Conservation (phyloP, 345 rosid genomes). For the Brassica rapa region DNA sequence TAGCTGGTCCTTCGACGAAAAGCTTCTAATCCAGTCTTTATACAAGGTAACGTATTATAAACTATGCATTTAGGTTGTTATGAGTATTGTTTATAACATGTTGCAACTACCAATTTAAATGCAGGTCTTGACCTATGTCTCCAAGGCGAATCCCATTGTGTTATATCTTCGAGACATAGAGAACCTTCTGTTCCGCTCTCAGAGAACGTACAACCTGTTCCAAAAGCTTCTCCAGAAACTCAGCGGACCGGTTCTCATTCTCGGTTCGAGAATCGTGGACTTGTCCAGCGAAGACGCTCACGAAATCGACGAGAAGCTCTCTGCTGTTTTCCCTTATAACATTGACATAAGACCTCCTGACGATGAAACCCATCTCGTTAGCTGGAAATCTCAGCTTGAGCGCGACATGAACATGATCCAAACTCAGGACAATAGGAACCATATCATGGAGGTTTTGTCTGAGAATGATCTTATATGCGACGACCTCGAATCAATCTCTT, state of each 20-base stretch:
- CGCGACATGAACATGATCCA: conserved; percentile 94
- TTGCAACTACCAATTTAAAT: neutral
- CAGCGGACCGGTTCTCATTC: conserved; percentile 78
- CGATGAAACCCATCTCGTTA: conserved; percentile 73
- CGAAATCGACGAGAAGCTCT: conserved; percentile 67
- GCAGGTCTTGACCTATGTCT: conserved; percentile 75
- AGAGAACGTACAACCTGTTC: conserved; percentile 66
- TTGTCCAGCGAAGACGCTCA: conserved; percentile 43
- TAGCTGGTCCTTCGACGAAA: conserved; percentile 86
- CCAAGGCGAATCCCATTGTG: conserved; percentile 77
- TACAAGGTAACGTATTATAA: conserved; percentile 63
- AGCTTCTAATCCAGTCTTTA: conserved; percentile 74
- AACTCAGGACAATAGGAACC: conserved; percentile 87
- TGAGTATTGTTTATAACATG: neutral
- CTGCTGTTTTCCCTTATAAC: conserved; percentile 76
- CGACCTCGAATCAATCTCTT: conserved; percentile 70
- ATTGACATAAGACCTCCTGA: conserved; percentile 88
- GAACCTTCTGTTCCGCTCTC: conserved; percentile 64
- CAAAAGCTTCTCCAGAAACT: conserved; percentile 75
- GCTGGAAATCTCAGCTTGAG: conserved; percentile 92
- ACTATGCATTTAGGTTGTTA: neutral
- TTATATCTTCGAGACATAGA: conserved; percentile 82
- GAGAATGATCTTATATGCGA: conserved; percentile 88
- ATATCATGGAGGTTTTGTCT: conserved; percentile 86
- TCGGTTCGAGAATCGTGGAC: conserved; percentile 74